phyloP scores from a whole-genome alignment of 169 alveolate genomes.

The Plasmodium falciparum region DNA sequence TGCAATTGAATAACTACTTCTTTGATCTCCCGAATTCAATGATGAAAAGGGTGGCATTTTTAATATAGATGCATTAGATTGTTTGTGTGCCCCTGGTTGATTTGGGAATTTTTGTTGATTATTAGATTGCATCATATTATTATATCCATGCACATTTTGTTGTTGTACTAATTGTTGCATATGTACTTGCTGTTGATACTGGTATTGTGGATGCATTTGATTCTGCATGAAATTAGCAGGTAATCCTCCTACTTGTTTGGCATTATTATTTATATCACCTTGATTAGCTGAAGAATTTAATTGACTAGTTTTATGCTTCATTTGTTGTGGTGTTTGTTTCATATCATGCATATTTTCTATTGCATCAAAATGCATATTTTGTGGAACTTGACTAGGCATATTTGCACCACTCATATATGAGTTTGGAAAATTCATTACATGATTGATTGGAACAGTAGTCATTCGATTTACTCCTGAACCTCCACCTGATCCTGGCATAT shows the following conservation, averaged over 20 bases:
- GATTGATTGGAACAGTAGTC: slow-evolving; percentile 30
- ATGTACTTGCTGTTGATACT: slow-evolving; percentile 63
- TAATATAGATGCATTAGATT: slow-evolving; percentile 41
- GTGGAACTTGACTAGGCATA: slow-evolving; percentile 13
- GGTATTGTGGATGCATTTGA: slow-evolving; percentile 51
- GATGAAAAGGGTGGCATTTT: slow-evolving; percentile 47
- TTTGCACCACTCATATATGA: slow-evolving; percentile 30
- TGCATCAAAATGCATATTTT: slow-evolving; percentile 21
- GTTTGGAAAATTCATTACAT: slow-evolving; percentile 41
- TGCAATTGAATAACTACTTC: slow-evolving; percentile 29
- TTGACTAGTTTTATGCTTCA: slow-evolving; percentile 43
- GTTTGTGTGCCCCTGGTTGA: slow-evolving; percentile 36
- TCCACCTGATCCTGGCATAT: slow-evolving; percentile 1
- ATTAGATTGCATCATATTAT: slow-evolving; percentile 20
- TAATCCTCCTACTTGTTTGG: not conserved
- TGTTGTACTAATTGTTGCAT: slow-evolving; percentile 61
- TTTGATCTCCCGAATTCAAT: slow-evolving; percentile 46
- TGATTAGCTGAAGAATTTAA: not conserved
- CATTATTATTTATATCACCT: slow-evolving; percentile 29
- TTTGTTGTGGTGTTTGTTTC: slow-evolving; percentile 41
- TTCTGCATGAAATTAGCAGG: slow-evolving; percentile 46
- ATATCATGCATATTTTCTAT: slow-evolving; percentile 44
- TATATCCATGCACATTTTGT: slow-evolving; percentile 39
- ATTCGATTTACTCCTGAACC: slow-evolving; percentile 17
- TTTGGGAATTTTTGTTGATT: slow-evolving; percentile 24